Percentiles rank a stretch among this genome's conserved stretches.
These are phyloP conservation scores for Fraxinus velutina DNA, from an alignment of 305 asterid genomes.

Conservation along the genomic window DNA sequence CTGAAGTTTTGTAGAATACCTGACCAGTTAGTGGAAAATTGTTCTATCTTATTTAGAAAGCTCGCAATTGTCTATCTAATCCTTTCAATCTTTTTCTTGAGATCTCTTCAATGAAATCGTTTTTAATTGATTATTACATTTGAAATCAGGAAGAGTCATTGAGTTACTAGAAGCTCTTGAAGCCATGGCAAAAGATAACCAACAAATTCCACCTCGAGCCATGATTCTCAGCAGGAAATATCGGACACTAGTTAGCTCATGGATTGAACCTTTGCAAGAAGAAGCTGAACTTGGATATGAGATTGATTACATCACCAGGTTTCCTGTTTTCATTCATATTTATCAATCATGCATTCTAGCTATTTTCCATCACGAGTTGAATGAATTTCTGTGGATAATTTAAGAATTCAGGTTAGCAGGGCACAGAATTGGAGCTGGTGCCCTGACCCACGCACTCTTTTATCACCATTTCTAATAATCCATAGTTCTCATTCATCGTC, in stretches of 20 bases:
- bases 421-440: background rate
- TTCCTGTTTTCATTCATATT: conserved; percentile 19
- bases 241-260: conserved; percentile 94
- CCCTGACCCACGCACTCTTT: background rate
- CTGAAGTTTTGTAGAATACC: background rate
- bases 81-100: conserved; percentile 20
- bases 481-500: background rate
- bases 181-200: conserved; percentile 79
- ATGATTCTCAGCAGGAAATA: conserved; percentile 90
- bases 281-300: conserved; percentile 98
- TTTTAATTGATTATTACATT: conserved; percentile 24
- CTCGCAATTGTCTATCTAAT: background rate
- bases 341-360: conserved; percentile 17
- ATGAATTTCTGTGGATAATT: background rate
- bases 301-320: conserved; percentile 95
- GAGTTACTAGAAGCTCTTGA: conserved; percentile 91
- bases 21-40: background rate
- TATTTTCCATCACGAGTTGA: background rate
- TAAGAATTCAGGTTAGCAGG: background rate
- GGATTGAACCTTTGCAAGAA: conserved; percentile 99
- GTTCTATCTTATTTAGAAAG: background rate
- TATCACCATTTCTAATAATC: background rate
- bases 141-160: conserved; percentile 67
- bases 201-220: conserved; percentile 85
- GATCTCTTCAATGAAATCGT: background rate